Base-by-base conservation (phyloP, 2,329 filamentous ascomycete genomes). In the Chaetomium olivaceum region DNA sequence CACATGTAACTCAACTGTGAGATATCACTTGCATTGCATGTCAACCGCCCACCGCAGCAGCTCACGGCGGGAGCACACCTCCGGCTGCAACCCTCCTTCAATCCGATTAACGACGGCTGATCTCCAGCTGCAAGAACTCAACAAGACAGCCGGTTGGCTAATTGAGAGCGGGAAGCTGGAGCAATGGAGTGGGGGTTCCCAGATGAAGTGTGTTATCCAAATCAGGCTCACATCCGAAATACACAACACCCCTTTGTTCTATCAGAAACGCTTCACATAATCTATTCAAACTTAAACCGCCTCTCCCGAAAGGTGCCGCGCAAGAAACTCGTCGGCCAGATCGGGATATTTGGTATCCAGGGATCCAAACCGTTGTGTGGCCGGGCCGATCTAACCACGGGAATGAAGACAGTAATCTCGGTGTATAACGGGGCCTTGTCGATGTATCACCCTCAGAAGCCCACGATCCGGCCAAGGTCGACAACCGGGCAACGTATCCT, bases 401-500 rank as follows among this genome's bases (percentile, higher is more conserved):
- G 29, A 36, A 5, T 62, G 2, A 36, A 48, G 61, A 50, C 62
- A 50, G 6, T 19, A 12, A 62, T 25, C 58, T 36, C 27, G 31
- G n/a, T 11, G 31, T 19, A 56, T 4, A 46, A 52, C 1, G 55
- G 54, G 54, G 19, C 29, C 56, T 21, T 27, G 62, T 54, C 67
- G 52, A 46, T 39, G 19, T 5, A 46, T 71, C 31, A 5, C 27
- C 9, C 75, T 58, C 61, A 78, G 67, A 83, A 83, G 81, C 80
- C 81, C 81, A 83, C 2, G 77, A 81, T 4, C 81, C 81, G 72
- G 82, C 77, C 65, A 82, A 83, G 2, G 80, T 83, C 19, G 83
- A 79, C 61, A 87, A 73, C 1, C 77, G 78, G 14, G 80, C 77
- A 52, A 85, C 79, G 68, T 84, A 85, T 50, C 79, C 74, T 3